Conservation (phyloP, 2,329 filamentous ascomycete genomes). For the Aspergillus caelatus region DNA sequence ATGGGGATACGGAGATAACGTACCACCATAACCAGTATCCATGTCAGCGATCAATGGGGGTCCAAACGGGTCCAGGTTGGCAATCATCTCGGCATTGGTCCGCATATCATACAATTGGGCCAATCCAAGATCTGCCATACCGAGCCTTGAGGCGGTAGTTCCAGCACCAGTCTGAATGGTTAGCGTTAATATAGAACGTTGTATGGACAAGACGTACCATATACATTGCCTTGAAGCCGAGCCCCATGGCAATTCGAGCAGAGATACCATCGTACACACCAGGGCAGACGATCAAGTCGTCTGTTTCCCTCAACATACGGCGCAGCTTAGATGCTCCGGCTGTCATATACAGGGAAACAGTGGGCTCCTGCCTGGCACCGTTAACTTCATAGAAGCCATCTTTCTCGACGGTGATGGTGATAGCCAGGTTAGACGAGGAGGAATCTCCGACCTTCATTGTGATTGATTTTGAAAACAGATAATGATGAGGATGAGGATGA, state of each 20-base stretch:
- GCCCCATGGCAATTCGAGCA: conserved; percentile 62
- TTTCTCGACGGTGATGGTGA: conserved; percentile 37
- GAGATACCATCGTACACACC: conserved; percentile 71
- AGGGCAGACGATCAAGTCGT: conserved; percentile 57
- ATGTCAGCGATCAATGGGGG: conserved; percentile 63
- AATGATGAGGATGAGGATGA: not conserved
- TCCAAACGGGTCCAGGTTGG: conserved; percentile 55
- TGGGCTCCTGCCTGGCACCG: conserved; percentile 30
- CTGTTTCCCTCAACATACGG: conserved; percentile 29
- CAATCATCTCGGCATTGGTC: conserved; percentile 66
- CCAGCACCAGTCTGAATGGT: conserved; percentile 61
- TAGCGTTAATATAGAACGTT: not conserved
- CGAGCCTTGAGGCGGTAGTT: conserved; percentile 62
- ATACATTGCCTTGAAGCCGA: conserved; percentile 68
- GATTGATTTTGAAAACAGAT: not conserved
- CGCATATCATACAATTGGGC: conserved; percentile 66
- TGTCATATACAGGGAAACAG: conserved; percentile 31
- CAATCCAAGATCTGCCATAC: conserved; percentile 65
- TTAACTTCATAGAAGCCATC: conserved; percentile 37
- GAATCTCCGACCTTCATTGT: conserved; percentile 19
- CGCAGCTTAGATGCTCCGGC: conserved; percentile 34
- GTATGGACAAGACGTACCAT: conserved; percentile 55
- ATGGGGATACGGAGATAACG: not conserved
- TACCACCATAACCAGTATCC: conserved; percentile 57
- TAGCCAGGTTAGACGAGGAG: conserved; percentile 25